Base-by-base conservation (phyloP, 2,329 filamentous ascomycete species). In the Fusarium sp. region DNA sequence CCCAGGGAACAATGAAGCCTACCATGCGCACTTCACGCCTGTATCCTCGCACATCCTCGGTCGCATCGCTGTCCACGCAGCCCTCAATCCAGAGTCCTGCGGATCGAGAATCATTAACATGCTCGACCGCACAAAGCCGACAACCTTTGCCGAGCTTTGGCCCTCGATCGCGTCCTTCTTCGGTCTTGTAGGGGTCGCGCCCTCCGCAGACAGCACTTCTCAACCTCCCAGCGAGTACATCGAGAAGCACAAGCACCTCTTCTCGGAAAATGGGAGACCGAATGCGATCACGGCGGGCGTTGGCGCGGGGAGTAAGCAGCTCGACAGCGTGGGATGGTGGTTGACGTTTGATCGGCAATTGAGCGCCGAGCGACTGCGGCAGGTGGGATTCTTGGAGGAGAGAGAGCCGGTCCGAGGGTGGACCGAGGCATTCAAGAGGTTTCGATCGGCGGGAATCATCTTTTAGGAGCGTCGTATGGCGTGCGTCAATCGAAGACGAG, bases 341-440 rank as follows among this genome's bases (percentile, higher is more conserved):
- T 77, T 88, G 59, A 84, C 82, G 7, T 87, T 88, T 69, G 85
- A 88, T 69, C 81, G 86, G 27, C 84, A 87, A 60, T 76, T 88
- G 73, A 86, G 84, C 64, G 75, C 86, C 57, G 79, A 82, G 27
- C 83, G 80, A 33, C 76, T 87, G 14, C 80, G 82, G 22, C 77
- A 76, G 9, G 77, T 81, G 5, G 84, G 84, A 1, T 88, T 86
- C 59, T 76, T 72, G 5, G 83, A 82, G 37, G 79, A 85, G 57
- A 80, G 76, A 31, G 75, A 82, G 24, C 85, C 83, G 0, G 74
- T 81, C 11, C 77, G 82, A 24, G 83, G 83, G 5, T 87, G 85
- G 86, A 71, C 84, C 54, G 80, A 83, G 50, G 81, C 82, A 1
- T 86, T 88, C 75, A 81, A 83, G 66, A 80, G 80, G 60, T 85